Conservation (phyloP, 495 filamentous ascomycete species). For the Penicillium turbatum region DNA sequence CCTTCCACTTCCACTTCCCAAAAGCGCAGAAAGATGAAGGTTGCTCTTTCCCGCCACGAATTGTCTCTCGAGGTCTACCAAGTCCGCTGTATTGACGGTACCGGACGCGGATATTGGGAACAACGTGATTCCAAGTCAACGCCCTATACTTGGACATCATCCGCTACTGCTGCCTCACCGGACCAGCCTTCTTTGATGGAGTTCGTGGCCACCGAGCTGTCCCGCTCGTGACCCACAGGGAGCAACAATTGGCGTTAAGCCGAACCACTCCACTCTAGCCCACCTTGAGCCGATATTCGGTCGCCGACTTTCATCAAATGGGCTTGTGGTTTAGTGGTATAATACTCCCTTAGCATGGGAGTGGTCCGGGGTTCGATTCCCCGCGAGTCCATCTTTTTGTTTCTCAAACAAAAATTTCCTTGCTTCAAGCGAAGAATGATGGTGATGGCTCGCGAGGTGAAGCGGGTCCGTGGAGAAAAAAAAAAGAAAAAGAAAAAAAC, state of each 20-base stretch:
- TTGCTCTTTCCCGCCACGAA: constrained; percentile 31
- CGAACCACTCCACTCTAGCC: constrained; percentile 1
- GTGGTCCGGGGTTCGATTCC: constrained; percentile 51
- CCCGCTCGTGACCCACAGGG: not conserved
- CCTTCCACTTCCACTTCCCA: constrained; percentile 12
- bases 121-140: constrained; percentile 3
- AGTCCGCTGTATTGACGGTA: constrained; percentile 19
- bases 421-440: not conserved
- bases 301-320: constrained; percentile 2
- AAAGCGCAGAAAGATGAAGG: constrained; percentile 35
- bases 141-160: constrained; percentile 27
- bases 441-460: not conserved
- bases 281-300: constrained; percentile 7
- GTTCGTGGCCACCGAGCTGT: constrained; percentile 24
- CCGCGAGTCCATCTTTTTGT: constrained; percentile 25
- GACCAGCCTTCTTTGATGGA: constrained; percentile 28
- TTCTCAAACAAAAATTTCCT: not conserved
- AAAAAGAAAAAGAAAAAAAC: not conserved
- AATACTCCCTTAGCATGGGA: constrained; percentile 37
- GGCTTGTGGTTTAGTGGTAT: constrained; percentile 33
- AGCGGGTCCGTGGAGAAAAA: not conserved
- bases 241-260: not conserved
- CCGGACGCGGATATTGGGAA: constrained; percentile 14
- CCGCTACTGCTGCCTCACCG: not conserved
- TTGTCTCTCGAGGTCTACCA: constrained; percentile 27